Conservation (phyloP, 75 land plant genomes). For the Cryptomeria japonica region DNA sequence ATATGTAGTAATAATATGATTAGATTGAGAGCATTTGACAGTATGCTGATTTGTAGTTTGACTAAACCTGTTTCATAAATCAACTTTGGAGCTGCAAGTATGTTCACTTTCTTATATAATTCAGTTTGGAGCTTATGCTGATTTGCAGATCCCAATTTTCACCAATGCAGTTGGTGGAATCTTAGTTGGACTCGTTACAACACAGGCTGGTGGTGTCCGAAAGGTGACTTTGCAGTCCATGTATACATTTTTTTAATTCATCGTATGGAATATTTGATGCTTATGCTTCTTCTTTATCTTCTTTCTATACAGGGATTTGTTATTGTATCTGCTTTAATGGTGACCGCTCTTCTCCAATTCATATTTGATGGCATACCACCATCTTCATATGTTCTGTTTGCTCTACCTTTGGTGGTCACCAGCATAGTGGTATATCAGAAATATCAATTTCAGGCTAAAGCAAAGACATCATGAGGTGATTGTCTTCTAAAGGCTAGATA, state of each 20-base stretch:
- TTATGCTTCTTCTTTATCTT: background rate
- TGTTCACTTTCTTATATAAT: background rate
- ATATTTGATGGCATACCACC: constrained; percentile 89
- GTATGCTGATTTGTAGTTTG: background rate
- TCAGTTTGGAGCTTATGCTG: background rate
- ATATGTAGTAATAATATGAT: background rate
- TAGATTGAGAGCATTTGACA: background rate
- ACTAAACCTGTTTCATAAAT: background rate
- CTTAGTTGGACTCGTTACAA: constrained; percentile 94
- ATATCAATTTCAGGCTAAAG: constrained; percentile 63
- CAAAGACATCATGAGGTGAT: constrained; percentile 35
- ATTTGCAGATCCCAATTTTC: constrained; percentile 81
- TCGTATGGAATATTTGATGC: background rate
- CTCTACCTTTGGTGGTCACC: constrained; percentile 81
- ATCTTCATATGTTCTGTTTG: constrained; percentile 73
- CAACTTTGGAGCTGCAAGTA: background rate
- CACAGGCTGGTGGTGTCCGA: constrained; percentile 90
- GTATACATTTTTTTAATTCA: background rate
- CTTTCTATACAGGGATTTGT: constrained; percentile 85
- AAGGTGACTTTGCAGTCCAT: constrained; percentile 48
- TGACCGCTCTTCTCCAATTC: constrained; percentile 86
- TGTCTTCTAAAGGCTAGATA: background rate
- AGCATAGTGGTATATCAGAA: constrained; percentile 89
- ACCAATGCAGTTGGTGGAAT: constrained; percentile 96
- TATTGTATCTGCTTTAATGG: constrained; percentile 92